Evolutionary conservation across 2,329 filamentous ascomycete species (phyloP).

Genomic region (Botrytis paeoniae): DNA sequence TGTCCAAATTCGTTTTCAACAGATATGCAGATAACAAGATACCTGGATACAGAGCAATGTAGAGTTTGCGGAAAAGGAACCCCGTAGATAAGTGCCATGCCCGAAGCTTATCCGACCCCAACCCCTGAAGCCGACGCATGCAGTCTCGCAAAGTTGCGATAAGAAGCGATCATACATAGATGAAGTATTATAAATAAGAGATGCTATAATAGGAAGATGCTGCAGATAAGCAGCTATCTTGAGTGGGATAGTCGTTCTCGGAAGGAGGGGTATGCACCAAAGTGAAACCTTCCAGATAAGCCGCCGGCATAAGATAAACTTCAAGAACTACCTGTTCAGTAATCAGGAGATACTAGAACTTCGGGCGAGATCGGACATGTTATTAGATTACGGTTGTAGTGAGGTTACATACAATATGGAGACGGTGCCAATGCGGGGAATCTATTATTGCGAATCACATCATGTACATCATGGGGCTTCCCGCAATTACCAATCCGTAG

Average conservation of each 20-base stretch:
- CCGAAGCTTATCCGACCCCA: not conserved
- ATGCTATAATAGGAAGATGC: not conserved
- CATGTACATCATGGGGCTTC: not conserved
- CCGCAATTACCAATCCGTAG: not conserved
- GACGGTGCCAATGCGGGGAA: not conserved
- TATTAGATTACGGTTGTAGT: not conserved
- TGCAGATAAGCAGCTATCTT: not conserved
- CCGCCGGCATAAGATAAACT: not conserved
- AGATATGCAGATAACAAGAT: not conserved
- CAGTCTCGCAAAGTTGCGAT: not conserved
- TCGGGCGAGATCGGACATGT: not conserved
- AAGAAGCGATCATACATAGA: not conserved
- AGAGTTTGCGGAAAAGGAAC: not conserved
- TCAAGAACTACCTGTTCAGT: not conserved
- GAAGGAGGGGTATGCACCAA: not conserved
- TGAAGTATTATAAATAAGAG: not conserved
- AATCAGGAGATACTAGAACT: not conserved
- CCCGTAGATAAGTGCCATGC: not conserved
- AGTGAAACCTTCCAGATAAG: not conserved
- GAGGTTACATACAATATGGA: not conserved
- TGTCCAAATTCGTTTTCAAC: not conserved
- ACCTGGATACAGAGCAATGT: not conserved
- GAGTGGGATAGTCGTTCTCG: not conserved
- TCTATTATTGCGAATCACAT: not conserved
- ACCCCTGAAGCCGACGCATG: not conserved